phyloP scores from a whole-genome alignment of 108 stramenopile species.

The Cyclotella atomus region DNA sequence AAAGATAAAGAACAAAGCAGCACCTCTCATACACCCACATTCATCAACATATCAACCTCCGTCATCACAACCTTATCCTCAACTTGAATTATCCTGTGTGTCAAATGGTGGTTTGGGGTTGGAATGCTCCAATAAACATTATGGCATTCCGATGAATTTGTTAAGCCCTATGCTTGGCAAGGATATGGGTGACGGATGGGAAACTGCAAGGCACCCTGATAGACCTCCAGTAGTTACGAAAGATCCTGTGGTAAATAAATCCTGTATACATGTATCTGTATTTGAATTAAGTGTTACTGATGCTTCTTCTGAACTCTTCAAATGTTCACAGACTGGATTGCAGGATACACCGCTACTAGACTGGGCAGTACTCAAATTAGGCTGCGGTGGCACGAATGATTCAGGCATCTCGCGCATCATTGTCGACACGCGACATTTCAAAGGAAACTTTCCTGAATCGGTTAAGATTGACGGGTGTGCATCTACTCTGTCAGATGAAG shows the following conservation, averaged over 20 bases:
- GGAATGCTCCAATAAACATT: conserved; percentile 90
- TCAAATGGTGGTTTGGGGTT: conserved; percentile 68
- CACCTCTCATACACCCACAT: conserved; percentile 40
- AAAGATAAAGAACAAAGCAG: conserved; percentile 27
- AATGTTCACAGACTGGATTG: conserved; percentile 68
- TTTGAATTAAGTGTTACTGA: too few species aligned
- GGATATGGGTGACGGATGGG: too few species aligned
- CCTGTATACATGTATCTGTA: too few species aligned
- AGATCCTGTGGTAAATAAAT: too few species aligned
- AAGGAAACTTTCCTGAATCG: conserved; percentile 92
- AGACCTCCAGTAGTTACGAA: too few species aligned
- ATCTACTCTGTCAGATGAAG: conserved; percentile 33
- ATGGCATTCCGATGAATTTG: conserved; percentile 86
- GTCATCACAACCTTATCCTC: conserved; percentile 31
- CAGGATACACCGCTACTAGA: conserved; percentile 79
- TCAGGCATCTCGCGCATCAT: conserved; percentile 66
- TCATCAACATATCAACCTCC: conserved; percentile 27
- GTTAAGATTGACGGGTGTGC: conserved; percentile 83
- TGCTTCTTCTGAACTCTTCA: too few species aligned
- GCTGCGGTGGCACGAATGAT: conserved; percentile 49
- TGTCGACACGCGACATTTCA: conserved; percentile 78
- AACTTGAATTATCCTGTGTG: conserved; percentile 60
- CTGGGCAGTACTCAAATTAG: conserved; percentile 88
- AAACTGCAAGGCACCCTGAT: too few species aligned
- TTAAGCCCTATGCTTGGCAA: conserved; percentile 68